phyloP scores from a whole-genome alignment of 2,329 filamentous ascomycete genomes.

The Botrytis byssoidea region DNA sequence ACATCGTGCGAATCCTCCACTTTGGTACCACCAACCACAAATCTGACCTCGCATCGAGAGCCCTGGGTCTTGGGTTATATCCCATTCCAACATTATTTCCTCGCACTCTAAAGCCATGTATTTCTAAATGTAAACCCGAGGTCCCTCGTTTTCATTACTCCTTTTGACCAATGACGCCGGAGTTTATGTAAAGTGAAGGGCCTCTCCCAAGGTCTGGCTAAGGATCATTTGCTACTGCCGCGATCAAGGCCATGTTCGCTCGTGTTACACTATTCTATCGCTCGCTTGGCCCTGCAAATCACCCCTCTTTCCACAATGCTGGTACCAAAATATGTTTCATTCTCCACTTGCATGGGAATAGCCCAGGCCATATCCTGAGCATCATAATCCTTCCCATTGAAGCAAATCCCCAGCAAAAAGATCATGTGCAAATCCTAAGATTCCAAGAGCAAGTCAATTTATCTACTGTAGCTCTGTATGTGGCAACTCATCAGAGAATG shows the following conservation, averaged over 20 bases:
- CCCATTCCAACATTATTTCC: neutral
- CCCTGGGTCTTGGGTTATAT: neutral
- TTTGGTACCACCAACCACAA: neutral
- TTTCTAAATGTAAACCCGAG: too few relatives aligned
- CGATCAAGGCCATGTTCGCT: too few relatives aligned
- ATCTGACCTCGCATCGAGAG: neutral
- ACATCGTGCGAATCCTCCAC: neutral
- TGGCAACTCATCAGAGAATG: neutral
- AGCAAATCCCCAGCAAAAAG: fast-evolving
- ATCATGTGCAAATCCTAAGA: neutral
- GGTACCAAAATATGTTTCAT: neutral
- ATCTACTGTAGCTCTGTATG: neutral
- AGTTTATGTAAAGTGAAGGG: neutral
- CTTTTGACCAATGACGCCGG: neutral
- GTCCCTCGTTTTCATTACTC: too few relatives aligned
- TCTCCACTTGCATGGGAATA: neutral
- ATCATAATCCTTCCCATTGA: neutral
- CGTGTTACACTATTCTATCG: neutral
- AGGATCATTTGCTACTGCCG: neutral
- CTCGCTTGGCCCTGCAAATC: neutral
- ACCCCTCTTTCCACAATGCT: neutral
- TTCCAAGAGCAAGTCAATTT: neutral
- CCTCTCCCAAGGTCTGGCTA: neutral
- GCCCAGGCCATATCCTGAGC: neutral
- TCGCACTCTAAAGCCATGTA: neutral